Evolutionary conservation across 2,329 filamentous ascomycete species (phyloP).

Genomic region (Chrysoporthe deuterocubensis): DNA sequence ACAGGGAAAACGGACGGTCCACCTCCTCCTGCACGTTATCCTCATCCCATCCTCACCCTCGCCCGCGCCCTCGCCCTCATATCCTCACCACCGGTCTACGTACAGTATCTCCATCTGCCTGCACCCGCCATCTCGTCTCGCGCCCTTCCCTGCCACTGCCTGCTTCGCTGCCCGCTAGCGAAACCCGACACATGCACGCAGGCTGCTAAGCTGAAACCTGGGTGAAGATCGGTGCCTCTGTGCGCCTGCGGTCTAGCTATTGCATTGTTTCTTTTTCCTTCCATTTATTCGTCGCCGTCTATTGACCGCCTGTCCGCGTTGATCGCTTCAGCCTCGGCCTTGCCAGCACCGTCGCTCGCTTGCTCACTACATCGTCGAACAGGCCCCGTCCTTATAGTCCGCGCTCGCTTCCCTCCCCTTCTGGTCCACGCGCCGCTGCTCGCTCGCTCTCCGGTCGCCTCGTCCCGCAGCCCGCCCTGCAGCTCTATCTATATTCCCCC

Average conservation of each 20-base stretch:
- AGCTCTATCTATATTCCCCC: too few species aligned
- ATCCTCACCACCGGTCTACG: too few species aligned
- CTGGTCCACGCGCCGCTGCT: not conserved
- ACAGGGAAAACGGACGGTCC: too few species aligned
- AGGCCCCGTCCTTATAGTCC: not conserved
- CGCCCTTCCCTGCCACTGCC: not conserved
- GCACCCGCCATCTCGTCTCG: not conserved
- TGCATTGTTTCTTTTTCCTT: not conserved
- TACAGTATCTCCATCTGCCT: not conserved
- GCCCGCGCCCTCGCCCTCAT: too few species aligned
- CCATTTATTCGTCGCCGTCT: not conserved
- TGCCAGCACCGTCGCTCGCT: not conserved
- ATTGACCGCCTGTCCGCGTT: constrained; percentile 12
- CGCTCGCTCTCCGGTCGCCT: not conserved
- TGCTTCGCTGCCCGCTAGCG: not conserved
- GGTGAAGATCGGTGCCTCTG: not conserved
- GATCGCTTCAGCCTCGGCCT: constrained; percentile 10
- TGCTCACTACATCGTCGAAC: not conserved
- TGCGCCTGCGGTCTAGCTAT: not conserved
- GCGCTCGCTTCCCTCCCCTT: not conserved
- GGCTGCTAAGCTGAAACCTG: not conserved
- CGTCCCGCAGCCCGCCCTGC: too few species aligned
- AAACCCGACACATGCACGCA: not conserved
- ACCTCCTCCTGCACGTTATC: too few species aligned
- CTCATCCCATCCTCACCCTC: too few species aligned